Evolutionary conservation across 108 stramenopile species (phyloP).

Genomic region (Chaetoceros muelleri): DNA sequence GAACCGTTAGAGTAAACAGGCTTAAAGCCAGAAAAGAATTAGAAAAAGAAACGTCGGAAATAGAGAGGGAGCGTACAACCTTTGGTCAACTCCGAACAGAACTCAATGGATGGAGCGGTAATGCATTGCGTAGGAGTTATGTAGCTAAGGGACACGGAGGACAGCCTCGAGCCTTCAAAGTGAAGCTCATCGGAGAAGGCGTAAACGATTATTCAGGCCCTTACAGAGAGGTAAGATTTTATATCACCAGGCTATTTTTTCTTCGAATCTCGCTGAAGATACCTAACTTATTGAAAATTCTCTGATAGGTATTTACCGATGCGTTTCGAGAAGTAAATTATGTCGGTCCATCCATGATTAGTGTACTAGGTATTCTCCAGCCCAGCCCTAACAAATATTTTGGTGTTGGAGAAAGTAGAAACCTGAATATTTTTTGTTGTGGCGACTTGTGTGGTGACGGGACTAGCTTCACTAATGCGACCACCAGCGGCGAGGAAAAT

Average conservation of each 20-base stretch:
- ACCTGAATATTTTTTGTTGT: slow-evolving; percentile 61
- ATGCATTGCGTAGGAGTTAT: slow-evolving; percentile 83
- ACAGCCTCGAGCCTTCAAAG: slow-evolving; percentile 93
- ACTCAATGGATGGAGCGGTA: slow-evolving; percentile 78
- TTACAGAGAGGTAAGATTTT: slow-evolving; percentile 55
- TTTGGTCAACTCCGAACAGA: slow-evolving; percentile 91
- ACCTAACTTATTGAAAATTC: too few species aligned
- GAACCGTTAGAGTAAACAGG: slow-evolving; percentile 84
- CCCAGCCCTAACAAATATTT: slow-evolving; percentile 64
- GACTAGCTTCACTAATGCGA: slow-evolving; percentile 4
- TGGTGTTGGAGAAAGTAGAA: slow-evolving; percentile 63
- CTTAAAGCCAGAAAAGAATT: slow-evolving; percentile 66
- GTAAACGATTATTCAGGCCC: slow-evolving; percentile 98
- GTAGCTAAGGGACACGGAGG: slow-evolving; percentile 95
- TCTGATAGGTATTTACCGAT: slow-evolving; percentile 69
- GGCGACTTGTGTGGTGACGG: too few species aligned
- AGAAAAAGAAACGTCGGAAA: slow-evolving; percentile 20
- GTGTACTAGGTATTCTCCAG: slow-evolving; percentile 58
- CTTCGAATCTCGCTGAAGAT: too few species aligned
- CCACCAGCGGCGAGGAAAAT: slow-evolving; percentile 29
- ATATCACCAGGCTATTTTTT: too few species aligned
- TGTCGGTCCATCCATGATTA: slow-evolving; percentile 25
- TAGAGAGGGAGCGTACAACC: slow-evolving; percentile 60
- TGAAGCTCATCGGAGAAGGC: slow-evolving; percentile 95
- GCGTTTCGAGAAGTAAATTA: slow-evolving; percentile 70